phyloP scores from a whole-genome alignment of 495 filamentous ascomycete species.

The Tuber brumale region DNA sequence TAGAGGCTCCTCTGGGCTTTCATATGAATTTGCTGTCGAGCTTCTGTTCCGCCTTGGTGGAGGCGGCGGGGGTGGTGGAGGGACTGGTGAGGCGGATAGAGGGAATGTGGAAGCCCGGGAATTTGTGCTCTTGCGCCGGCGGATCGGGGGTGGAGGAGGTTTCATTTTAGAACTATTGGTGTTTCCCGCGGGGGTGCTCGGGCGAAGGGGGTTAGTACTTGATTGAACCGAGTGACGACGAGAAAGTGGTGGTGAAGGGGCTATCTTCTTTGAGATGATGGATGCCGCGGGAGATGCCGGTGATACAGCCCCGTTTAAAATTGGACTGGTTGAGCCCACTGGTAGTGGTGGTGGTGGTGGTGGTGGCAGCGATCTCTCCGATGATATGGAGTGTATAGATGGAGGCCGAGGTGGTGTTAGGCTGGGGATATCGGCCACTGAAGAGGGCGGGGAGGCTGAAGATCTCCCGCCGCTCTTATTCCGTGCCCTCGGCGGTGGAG shows the following conservation, averaged over 20 bases:
- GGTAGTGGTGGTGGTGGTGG: constrained; percentile 12
- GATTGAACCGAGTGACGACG: constrained; percentile 21
- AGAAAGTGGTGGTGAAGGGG: constrained; percentile 25
- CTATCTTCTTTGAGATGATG: constrained; percentile 16
- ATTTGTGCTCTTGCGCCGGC: constrained; percentile 30
- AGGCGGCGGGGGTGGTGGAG: constrained; percentile 28
- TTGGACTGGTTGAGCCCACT: background rate
- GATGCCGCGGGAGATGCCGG: constrained; percentile 26
- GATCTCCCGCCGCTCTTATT: constrained; percentile 7
- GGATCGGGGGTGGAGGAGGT: constrained; percentile 33
- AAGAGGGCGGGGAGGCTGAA: constrained; percentile 11
- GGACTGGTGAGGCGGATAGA: background rate
- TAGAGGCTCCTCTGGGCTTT: background rate
- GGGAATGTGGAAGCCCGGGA: constrained; percentile 1
- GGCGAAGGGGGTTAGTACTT: constrained; percentile 7
- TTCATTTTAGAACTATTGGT: constrained; percentile 12
- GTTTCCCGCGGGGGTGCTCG: background rate
- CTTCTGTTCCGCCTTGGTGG: constrained; percentile 24
- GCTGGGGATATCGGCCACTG: background rate
- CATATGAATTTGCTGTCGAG: constrained; percentile 9
- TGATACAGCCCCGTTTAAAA: constrained; percentile 6
- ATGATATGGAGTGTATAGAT: background rate
- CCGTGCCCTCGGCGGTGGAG: constrained; percentile 13
- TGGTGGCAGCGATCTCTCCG: constrained; percentile 11
- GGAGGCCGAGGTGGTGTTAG: constrained; percentile 12